Base-by-base conservation (phyloP, 139 green algal genomes). In the Auxenochlorella pyrenoidosa region DNA sequence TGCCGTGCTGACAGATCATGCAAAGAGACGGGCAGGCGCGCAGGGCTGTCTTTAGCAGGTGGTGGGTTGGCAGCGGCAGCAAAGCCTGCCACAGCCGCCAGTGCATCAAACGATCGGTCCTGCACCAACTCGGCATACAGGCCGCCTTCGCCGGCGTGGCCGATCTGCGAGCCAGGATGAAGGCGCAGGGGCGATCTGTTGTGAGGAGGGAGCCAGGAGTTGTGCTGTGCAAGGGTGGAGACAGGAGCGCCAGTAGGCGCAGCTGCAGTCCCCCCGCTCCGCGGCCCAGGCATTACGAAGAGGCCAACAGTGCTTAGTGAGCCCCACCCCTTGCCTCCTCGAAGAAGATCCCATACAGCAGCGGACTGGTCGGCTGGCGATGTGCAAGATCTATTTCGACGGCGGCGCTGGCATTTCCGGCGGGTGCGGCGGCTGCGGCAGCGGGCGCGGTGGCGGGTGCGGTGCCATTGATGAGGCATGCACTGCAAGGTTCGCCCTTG, bases 101-200 rank as follows among this genome's bases (percentile, higher is more conserved):
- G 36, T 0, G 79, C 91, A 54, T 92, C 91, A 60, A 94, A 94
- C 44, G 66, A 83, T 0, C 91, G 80, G 72, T 94, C 91, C 41
- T 93, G 91, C 43, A 95, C 78, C 63, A 95, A 38, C 58, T 95
- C 92, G 32, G 89, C 91, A 51, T 95, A 93, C 19, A 95, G 59
- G 0, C 92, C 92, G 34, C 92, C 91, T 10, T 94, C 91, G 6
- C 92, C 92, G 43, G 92, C 92, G 83, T 94, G 87, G 8, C 89
- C 87, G 44, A 95, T 93, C 89, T 93, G 86, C 75, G 18, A 85
- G 34, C 34, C 70, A 30, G 34, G 54, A 8, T 8, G 28, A 6
- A n/a, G n/a, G n/a, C n/a, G n/a, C n/a, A n/a, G n/a, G n/a, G n/a
- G n/a, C n/a, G n/a, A n/a, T n/a, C n/a, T n/a, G n/a, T n/a, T n/a